Base-by-base conservation (phyloP, 108 stramenopile genomes). In the Pseudonitzschia multiseries region DNA sequence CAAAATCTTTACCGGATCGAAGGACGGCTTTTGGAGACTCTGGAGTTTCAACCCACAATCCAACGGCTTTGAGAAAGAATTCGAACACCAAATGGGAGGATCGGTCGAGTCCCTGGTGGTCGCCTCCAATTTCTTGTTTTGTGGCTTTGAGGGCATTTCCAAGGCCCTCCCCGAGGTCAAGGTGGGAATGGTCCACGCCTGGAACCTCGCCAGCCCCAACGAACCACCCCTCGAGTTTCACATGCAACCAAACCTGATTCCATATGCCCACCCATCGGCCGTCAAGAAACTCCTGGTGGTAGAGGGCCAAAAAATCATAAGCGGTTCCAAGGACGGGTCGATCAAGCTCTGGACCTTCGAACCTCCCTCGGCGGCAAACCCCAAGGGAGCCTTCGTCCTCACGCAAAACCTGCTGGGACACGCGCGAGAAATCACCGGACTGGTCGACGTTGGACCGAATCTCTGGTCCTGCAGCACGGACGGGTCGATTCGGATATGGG, bases 21-120 rank as follows among this genome's bases (percentile, higher is more conserved):
- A 90, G 42, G 94, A 95, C 82, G 94, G 94, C 9, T 87, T 85
- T 64, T 95, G 94, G 94, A 75, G 94, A 42, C 78, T 95, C 18
- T 95, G 88, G 88, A 83, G 86, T 63, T 71, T 67, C 57, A 54
- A 57, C n/a, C 79, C 85, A 5, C 73, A 65, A 15, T 68, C 70
- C 21, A 86, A 72, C 0, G 69, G 68, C 2, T 87, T 92, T 70
- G 72, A 68, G 50, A 83, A 89, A 74, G 89, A 92, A 61, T 90
- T 92, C 52, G 90, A 95, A 74, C 86, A 90, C 59, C 80, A 78
- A 63, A 90, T 92, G 73, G 89, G 89, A 32, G 90, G 90, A 13
- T 76, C 87, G 24, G 86, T 94, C 10, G 86, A 92, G 54, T 77
- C 74, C 15, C 60, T 92, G 12, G 78, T 89, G 10, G 85, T 85